Conservation (phyloP, 2,329 filamentous ascomycete genomes). For the Cladosporium sp. region DNA sequence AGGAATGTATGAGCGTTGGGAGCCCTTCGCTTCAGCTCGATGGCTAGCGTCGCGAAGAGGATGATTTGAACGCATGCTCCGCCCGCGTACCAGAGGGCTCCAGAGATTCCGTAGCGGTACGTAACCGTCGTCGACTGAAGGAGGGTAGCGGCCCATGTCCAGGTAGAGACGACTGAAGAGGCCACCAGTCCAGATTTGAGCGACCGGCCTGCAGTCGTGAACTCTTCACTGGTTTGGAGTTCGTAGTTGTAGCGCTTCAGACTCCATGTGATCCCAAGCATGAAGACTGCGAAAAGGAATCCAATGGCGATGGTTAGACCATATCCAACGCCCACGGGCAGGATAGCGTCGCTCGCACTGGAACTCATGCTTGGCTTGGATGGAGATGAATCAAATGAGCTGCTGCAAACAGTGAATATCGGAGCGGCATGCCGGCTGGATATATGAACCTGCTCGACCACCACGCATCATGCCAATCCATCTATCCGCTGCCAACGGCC, state of each 20-base stretch:
- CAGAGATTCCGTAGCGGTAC: slow-evolving; percentile 63
- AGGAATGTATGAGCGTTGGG: slow-evolving; percentile 21
- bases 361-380: slow-evolving; percentile 4
- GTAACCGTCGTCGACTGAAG: slow-evolving; percentile 44
- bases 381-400: neutral
- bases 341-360: slow-evolving; percentile 8
- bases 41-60: slow-evolving; percentile 84
- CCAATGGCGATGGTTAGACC: slow-evolving; percentile 72
- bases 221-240: slow-evolving; percentile 60
- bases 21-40: slow-evolving; percentile 73
- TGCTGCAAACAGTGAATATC: neutral
- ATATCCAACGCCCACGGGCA: slow-evolving; percentile 17
- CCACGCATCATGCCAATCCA: neutral
- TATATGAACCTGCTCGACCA: neutral
- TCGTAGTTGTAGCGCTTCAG: slow-evolving; percentile 39
- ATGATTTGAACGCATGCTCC: slow-evolving; percentile 79
- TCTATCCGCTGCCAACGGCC: neutral
- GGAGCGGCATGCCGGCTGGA: neutral
- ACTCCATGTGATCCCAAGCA: slow-evolving; percentile 29
- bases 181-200: slow-evolving; percentile 86
- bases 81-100: slow-evolving; percentile 64
- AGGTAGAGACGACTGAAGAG: slow-evolving; percentile 80
- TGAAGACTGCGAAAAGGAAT: slow-evolving; percentile 59
- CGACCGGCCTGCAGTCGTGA: slow-evolving; percentile 79
- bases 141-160: slow-evolving; percentile 62